Percentiles rank a stretch among this genome's conserved stretches.
Conservation (phyloP, 2,329 filamentous ascomycete genomes). For the Cladosporium austrohemisphaericum region DNA sequence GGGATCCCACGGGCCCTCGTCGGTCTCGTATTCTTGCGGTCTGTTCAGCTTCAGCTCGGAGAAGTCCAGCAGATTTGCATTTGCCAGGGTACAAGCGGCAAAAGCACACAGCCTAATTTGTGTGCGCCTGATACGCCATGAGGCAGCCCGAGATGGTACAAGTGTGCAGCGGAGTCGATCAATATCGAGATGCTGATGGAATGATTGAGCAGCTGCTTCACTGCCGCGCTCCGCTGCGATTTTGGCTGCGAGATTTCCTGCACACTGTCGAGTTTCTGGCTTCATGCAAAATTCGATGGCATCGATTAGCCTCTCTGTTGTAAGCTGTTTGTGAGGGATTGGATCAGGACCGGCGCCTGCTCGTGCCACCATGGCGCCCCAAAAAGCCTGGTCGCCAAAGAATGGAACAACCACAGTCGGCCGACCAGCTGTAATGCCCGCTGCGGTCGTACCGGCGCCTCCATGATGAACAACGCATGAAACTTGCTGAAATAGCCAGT, state of each 20-base stretch:
- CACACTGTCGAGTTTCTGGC: conserved; percentile 31
- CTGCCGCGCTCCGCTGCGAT: conserved; percentile 42
- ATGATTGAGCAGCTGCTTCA: conserved; percentile 37
- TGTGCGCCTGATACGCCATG: conserved; percentile 58
- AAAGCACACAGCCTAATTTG: conserved; percentile 65
- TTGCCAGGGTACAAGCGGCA: conserved; percentile 63
- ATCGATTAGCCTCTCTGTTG: conserved; percentile 37
- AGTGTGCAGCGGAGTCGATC: conserved; percentile 64
- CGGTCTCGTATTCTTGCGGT: conserved; percentile 65
- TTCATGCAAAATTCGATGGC: conserved; percentile 42
- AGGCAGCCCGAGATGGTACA: conserved; percentile 62
- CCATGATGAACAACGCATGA: conserved; percentile 54
- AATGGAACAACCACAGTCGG: conserved; percentile 55
- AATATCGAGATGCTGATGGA: conserved; percentile 51
- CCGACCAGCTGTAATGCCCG: conserved; percentile 45
- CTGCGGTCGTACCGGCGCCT: conserved; percentile 55
- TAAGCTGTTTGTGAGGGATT: conserved; percentile 68
- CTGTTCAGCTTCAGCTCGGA: conserved; percentile 64
- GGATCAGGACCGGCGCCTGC: conserved; percentile 63
- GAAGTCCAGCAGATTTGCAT: conserved; percentile 60
- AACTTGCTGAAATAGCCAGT: conserved; percentile 55
- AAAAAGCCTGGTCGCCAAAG: conserved; percentile 54
- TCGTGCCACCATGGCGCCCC: conserved; percentile 44
- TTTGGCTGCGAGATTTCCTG: conserved; percentile 34
- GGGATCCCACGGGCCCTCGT: conserved; percentile 72